Percentiles rank a stretch among this genome's conserved stretches.
Conservation (phyloP, 1,284 basidiomycete genomes). For the Prillingera fragicola region DNA sequence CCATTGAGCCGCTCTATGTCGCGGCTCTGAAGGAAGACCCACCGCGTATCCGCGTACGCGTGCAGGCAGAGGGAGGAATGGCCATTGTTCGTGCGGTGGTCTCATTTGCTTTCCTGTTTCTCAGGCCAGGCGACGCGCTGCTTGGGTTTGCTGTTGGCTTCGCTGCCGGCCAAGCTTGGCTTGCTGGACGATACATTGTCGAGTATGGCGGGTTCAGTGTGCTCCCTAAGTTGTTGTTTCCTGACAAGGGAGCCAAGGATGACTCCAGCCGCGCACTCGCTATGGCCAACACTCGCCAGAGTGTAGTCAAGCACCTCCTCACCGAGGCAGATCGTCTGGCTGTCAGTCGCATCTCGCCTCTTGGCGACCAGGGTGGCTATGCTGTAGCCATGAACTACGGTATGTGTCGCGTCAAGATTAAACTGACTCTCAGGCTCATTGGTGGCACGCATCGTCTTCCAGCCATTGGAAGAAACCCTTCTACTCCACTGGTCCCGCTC, state of each 20-base stretch:
- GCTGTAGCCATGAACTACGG: conserved; percentile 92
- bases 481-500: conserved; percentile 76
- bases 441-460: conserved; percentile 81
- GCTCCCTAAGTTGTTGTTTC: neutral
- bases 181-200: conserved; percentile 43
- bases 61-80: conserved; percentile 74
- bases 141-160: conserved; percentile 79
- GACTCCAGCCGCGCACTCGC: conserved; percentile 27
- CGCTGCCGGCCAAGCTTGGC: conserved; percentile 58
- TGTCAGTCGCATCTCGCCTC: conserved; percentile 70
- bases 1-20: conserved; percentile 79
- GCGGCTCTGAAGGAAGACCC: conserved; percentile 58
- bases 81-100: conserved; percentile 67
- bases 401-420: conserved; percentile 33
- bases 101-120: conserved; percentile 59
- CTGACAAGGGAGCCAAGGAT: neutral
- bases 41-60: conserved; percentile 59
- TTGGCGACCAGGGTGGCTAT: conserved; percentile 86
- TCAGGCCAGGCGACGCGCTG: conserved; percentile 53
- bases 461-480: conserved; percentile 84
- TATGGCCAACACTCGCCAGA: conserved; percentile 59
- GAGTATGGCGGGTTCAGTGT: conserved; percentile 20
- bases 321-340: conserved; percentile 94
- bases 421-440: conserved; percentile 64
- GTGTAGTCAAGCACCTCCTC: conserved; percentile 81